phyloP scores from a whole-genome alignment of 2,329 filamentous ascomycete genomes.

The Magnaporthales sp. region DNA sequence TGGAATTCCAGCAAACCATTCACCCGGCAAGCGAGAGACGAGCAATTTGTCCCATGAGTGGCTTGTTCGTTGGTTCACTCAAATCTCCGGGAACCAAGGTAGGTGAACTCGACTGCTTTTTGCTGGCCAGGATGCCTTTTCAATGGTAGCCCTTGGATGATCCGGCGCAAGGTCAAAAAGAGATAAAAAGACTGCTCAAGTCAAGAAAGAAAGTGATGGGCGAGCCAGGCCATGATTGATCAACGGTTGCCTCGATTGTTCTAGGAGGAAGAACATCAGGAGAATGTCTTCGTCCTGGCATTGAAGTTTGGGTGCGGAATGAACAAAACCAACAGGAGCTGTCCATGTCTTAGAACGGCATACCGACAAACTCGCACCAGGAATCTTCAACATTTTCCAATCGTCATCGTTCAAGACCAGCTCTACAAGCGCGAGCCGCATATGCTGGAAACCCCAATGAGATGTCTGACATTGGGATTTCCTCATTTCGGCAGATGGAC shows the following conservation, averaged over 20 bases:
- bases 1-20: neutral
- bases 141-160: neutral
- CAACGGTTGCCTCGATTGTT: neutral
- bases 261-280: neutral
- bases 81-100: no score
- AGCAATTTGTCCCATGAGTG: neutral
- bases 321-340: neutral
- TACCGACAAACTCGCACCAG: neutral
- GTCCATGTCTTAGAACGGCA: neutral
- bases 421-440: neutral
- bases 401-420: neutral
- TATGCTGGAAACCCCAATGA: neutral
- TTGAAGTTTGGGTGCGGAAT: neutral
- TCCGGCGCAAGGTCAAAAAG: neutral
- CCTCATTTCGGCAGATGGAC: neutral
- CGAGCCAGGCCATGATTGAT: neutral
- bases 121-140: neutral
- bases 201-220: neutral
- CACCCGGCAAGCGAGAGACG: neutral
- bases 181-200: neutral
- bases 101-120: neutral
- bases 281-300: neutral
- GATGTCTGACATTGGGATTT: neutral
- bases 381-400: neutral
- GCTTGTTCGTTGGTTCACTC: neutral